phyloP scores from a whole-genome alignment of 2,329 filamentous ascomycete species.

The Trichoderma endophyticum region DNA sequence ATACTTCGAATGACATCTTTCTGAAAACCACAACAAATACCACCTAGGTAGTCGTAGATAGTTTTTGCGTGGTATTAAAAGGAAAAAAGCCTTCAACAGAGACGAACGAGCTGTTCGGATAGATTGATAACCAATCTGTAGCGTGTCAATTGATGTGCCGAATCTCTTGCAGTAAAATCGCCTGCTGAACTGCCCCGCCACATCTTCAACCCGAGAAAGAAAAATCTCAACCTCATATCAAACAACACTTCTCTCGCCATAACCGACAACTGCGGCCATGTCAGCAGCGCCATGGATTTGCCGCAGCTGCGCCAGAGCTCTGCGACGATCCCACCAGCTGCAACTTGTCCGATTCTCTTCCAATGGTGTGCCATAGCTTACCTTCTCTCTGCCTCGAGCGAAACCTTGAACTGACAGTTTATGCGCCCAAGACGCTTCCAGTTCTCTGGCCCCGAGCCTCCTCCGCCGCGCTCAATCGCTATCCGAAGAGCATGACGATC shows the following conservation, averaged over 20 bases:
- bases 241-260: background rate
- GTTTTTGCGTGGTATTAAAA: background rate
- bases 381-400: background rate
- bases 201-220: background rate
- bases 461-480: slow-evolving; percentile 58
- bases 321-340: slow-evolving; percentile 25
- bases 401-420: background rate
- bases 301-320: slow-evolving; percentile 33
- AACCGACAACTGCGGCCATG: slow-evolving; percentile 27
- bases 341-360: slow-evolving; percentile 33
- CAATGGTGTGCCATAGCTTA: slow-evolving; percentile 28
- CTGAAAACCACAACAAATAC: background rate
- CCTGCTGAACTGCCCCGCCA: background rate
- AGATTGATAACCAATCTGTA: background rate
- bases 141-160: background rate
- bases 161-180: background rate
- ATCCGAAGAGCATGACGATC: slow-evolving; percentile 53
- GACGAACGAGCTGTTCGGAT: background rate
- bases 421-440: slow-evolving; percentile 19
- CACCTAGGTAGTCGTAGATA: no score
- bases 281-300: slow-evolving; percentile 36
- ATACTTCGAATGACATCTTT: background rate
- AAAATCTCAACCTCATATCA: slow-evolving; percentile 6
- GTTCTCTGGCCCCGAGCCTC: slow-evolving; percentile 50
- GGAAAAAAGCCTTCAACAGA: background rate